Evolutionary conservation across 805 yeast species (phyloP), one percentile per base, ranked within the genome.

Genomic region (Lipomyces starkeyi): DNA sequence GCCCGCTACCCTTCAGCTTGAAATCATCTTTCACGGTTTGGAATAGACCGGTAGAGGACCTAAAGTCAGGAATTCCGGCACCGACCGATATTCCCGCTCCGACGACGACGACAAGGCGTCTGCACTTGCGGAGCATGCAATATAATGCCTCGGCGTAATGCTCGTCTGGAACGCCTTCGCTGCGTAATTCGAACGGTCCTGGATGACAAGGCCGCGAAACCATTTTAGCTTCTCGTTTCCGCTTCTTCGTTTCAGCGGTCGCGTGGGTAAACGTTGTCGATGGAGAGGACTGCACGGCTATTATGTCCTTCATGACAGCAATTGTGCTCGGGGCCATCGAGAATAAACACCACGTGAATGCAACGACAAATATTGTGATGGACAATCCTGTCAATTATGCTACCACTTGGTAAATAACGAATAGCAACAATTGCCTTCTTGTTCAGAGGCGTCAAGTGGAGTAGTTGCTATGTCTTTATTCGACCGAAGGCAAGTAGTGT

Each of bases 71-170:
- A 53, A 92, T 93, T 3, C 97, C 97, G 0, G 97, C 91, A 35
- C 90, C 89, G 63, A 93, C 95, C 13, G 97, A 91, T 22, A 91
- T 86, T 2, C 97, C 97, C 20, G 98, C 98, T 11, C 98, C 98
- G 0, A 93, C 86, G 35, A 93, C 83, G 35, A 89, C 85, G 1
- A 91, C 83, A 37, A 88, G 80, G 69, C 84, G 84, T 71, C 83
- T 85, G 37, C 93, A 83, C 72, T 88, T 59, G 32, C 22, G 35
- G 25, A 68, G 47, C 53, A 63, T 55, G 20, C 53, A 9, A 43
- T 66, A 58, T 17, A 68, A 35, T 6, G 67, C 49, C 9, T 52
- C 54, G 13, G 64, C 61, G 59, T 55, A 66, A 6, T 47, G 22
- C 40, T 27, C 58, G 55, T 49, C 47, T 17, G 27, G 22, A 11